Conservation (phyloP, 148 eudicot genomes). For the Silene conica region DNA sequence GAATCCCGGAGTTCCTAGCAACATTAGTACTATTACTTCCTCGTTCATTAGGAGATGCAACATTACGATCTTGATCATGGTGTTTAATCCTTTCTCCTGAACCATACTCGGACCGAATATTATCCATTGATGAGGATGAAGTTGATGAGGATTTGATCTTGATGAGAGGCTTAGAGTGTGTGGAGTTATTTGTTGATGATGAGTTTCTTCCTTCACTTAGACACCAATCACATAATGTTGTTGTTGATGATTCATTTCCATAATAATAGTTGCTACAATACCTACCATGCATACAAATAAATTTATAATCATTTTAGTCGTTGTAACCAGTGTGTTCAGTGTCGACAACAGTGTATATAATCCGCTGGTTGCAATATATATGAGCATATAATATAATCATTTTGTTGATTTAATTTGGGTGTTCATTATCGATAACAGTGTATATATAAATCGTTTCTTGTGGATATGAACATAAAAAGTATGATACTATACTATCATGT, state of each 20-base stretch:
- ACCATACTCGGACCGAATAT: conserved; percentile 12
- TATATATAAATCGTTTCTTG: too few species aligned
- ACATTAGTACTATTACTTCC: neutral
- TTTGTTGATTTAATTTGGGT: too few species aligned
- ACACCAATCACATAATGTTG: conserved; percentile 34
- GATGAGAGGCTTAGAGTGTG: neutral
- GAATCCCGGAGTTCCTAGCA: conserved; percentile 23
- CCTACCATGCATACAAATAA: conserved; percentile 4
- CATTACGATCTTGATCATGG: neutral
- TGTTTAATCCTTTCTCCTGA: conserved; percentile 22
- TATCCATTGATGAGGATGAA: conserved; percentile 5
- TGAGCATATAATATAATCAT: too few species aligned
- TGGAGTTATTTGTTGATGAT: neutral
- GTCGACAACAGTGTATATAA: too few species aligned
- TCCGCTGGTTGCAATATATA: too few species aligned
- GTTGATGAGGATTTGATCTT: conserved; percentile 21
- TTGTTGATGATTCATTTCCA: conserved; percentile 17
- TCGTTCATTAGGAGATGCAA: neutral
- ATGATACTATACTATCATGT: too few species aligned
- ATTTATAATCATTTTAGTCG: too few species aligned
- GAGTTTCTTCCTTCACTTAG: conserved; percentile 25
- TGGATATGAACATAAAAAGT: too few species aligned
- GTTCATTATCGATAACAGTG: too few species aligned
- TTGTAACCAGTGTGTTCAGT: too few species aligned
- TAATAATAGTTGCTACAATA: conserved; percentile 33